Evolutionary conservation across 768 basidiomycete genomes (phyloP), one percentile per base, ranked within the genome.

Genomic region (Megacollybia marginata): DNA sequence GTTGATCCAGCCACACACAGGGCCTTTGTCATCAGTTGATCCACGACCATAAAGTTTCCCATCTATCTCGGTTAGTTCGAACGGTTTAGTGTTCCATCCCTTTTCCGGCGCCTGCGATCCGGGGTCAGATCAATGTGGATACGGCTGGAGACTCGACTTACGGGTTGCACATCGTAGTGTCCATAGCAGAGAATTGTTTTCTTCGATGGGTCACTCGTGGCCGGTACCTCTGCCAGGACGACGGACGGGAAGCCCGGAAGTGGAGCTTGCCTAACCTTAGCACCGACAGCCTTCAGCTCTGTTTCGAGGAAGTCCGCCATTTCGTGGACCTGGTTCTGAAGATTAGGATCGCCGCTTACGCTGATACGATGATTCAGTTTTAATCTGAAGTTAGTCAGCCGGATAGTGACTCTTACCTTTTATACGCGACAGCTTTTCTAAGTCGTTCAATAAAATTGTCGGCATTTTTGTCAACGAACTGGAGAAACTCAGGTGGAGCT

Each of bases 1-100:
- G 60, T 93, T 92, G 51, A 95, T 65, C 92, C 92, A 94, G 12
- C 87, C 92, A 9, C 91, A 67, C 38, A 94, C 73, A 12, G 91
- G 91, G 0, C 92, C 92, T 66, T 95, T 95, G 71, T 94, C 93
- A 63, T 94, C 92, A 10, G 86, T 82, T 28, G 87, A 82, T 15
- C 92, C 94, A 48, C 92, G 85, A 5, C 93, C 93, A 51, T 88
- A 83, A 20, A 96, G 69, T 52, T 79, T 79, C 12, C 74, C 75
- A 1, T 76, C 71, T 53, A 74, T 65, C 53, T 78, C 74, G 2
- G 75, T 75, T 42, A 88, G 73, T 34, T 59, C 61, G 64, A 88
- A 88, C 0, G 86, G 85, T 35, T 82, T 74, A 31, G 78, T 75
- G 44, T 71, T 60, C 86, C 86, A 88, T 13, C 86, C 86, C 50